A percentile compares a stretch with the other conserved stretches of the same genome.
phyloP scores from a whole-genome alignment of 192 early-diverging fungal genomes.

The Rhizoclosmatium sp. region DNA sequence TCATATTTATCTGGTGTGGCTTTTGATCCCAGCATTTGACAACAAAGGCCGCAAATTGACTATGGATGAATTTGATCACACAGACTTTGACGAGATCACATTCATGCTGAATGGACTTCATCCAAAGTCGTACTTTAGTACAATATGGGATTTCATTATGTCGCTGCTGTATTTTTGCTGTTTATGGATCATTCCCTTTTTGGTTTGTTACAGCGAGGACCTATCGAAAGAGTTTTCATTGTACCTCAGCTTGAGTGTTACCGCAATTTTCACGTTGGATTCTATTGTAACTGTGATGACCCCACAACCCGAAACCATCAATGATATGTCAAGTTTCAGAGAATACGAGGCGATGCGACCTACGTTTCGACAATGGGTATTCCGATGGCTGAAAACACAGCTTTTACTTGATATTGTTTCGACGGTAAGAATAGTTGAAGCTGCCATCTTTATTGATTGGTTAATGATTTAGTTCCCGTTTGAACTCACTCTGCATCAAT shows the following conservation, averaged over 20 bases:
- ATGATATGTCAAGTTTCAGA: slow-evolving; percentile 10
- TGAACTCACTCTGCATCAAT: not conserved
- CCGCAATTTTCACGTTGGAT: slow-evolving; percentile 3
- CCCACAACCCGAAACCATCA: not conserved
- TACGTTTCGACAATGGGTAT: slow-evolving; percentile 1
- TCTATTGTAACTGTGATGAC: slow-evolving; percentile 13
- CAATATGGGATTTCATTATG: slow-evolving; percentile 19
- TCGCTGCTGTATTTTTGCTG: slow-evolving; percentile 3
- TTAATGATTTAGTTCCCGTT: not conserved
- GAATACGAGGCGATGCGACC: slow-evolving; percentile 20
- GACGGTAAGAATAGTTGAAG: not conserved
- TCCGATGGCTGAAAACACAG: not conserved
- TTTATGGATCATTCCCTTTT: slow-evolving; percentile 27
- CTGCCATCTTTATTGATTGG: too few relatives aligned
- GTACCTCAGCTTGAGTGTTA: not conserved
- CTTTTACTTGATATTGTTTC: not conserved
- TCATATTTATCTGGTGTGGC: slow-evolving; percentile 39
- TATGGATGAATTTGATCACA: slow-evolving; percentile 12
- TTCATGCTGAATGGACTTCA: slow-evolving; percentile 12
- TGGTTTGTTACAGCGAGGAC: slow-evolving; percentile 5
- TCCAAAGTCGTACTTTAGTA: slow-evolving; percentile 23
- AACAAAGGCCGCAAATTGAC: slow-evolving; percentile 19
- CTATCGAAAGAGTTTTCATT: not conserved
- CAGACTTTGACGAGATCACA: slow-evolving; percentile 7
- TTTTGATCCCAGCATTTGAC: slow-evolving; percentile 23